phyloP scores from a whole-genome alignment of 148 eudicot species.

The Nepenthes gracilis region DNA sequence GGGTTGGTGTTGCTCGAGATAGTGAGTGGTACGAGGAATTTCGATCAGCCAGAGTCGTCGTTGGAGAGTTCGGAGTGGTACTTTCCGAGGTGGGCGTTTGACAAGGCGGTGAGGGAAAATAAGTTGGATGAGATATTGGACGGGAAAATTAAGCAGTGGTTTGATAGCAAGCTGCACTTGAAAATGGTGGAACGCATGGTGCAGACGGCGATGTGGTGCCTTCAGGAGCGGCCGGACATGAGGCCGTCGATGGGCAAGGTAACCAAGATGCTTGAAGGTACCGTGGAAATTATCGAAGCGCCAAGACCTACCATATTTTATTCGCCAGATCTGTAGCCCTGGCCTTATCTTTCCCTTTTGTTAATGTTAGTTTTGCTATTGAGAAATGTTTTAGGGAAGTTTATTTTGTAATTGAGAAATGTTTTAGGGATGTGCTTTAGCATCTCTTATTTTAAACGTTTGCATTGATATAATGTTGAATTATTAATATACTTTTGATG shows the following conservation, averaged over 20 bases:
- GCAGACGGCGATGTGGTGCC: slow-evolving; percentile 91
- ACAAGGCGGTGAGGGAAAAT: slow-evolving; percentile 56
- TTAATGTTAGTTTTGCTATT: too few species aligned
- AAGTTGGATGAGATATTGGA: slow-evolving; percentile 65
- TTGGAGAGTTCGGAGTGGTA: slow-evolving; percentile 73
- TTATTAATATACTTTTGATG: too few species aligned
- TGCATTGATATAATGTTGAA: too few species aligned
- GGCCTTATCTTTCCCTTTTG: too few species aligned
- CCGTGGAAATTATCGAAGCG: slow-evolving; percentile 73
- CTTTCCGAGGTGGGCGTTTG: slow-evolving; percentile 74
- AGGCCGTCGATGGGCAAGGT: slow-evolving; percentile 96
- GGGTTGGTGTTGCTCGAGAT: slow-evolving; percentile 72
- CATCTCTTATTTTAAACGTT: too few species aligned
- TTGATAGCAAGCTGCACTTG: slow-evolving; percentile 40
- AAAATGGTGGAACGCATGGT: slow-evolving; percentile 68
- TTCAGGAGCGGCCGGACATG: slow-evolving; percentile 67
- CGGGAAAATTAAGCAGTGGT: slow-evolving; percentile 34
- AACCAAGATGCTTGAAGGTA: slow-evolving; percentile 89
- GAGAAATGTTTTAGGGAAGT: too few species aligned
- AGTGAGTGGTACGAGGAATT: slow-evolving; percentile 58
- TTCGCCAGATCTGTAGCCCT: too few species aligned
- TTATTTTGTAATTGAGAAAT: too few species aligned
- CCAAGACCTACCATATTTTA: slow-evolving; percentile 49
- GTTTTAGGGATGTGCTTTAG: too few species aligned
- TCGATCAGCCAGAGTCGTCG: slow-evolving; percentile 21